phyloP scores from a whole-genome alignment of 2,329 filamentous ascomycete species.

The Thielaviopsis ethacetica region DNA sequence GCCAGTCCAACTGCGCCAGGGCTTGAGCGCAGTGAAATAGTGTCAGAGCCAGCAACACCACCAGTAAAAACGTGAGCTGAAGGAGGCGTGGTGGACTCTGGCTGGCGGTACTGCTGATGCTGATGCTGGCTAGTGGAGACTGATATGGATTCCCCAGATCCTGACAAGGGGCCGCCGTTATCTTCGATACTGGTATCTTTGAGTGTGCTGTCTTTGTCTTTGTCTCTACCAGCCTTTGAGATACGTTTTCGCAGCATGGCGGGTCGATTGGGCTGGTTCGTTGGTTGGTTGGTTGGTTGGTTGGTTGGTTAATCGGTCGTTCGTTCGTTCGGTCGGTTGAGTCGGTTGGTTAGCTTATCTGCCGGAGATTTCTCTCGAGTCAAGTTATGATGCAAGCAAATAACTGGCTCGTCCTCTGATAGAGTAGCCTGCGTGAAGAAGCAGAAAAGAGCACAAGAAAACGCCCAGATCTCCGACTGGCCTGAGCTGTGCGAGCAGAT shows the following conservation, averaged over 20 bases:
- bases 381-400: not conserved
- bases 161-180: not conserved
- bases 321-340: not conserved
- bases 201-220: not conserved
- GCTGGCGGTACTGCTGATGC: not conserved
- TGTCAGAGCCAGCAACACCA: conserved; percentile 10
- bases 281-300: not conserved
- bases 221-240: not conserved
- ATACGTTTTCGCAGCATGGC: not conserved
- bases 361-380: not conserved
- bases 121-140: not conserved
- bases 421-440: not conserved
- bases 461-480: not conserved
- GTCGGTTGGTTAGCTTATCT: not conserved
- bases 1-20: not conserved
- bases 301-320: not conserved
- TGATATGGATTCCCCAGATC: not conserved
- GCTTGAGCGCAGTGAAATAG: conserved; percentile 14
- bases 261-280: not conserved
- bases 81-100: conserved; percentile 1
- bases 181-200: not conserved
- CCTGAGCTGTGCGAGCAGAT: not conserved
- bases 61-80: conserved; percentile 7
- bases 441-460: not conserved
- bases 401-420: not conserved